Conservation (phyloP, 495 filamentous ascomycete species). For the Talaromyces liani region DNA sequence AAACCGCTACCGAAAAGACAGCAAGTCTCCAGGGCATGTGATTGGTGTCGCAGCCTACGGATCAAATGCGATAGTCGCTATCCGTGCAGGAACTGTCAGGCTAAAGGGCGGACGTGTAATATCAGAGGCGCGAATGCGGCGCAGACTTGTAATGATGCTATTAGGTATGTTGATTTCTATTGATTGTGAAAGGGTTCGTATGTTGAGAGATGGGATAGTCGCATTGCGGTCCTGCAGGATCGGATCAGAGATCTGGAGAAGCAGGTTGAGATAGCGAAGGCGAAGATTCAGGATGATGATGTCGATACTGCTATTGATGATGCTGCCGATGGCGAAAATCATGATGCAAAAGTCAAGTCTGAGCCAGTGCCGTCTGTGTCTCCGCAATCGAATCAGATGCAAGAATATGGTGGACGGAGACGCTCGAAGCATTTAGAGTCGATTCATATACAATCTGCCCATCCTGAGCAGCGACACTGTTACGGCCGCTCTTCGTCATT, state of each 20-base stretch:
- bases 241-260: conserved; percentile 7
- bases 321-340: background rate
- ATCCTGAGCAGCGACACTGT: conserved; percentile 7
- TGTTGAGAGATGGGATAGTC: conserved; percentile 14
- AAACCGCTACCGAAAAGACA: conserved; percentile 12
- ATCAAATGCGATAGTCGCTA: conserved; percentile 37
- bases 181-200: background rate
- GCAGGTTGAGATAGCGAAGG: conserved; percentile 3
- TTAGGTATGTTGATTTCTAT: background rate
- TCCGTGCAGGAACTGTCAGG: conserved; percentile 38
- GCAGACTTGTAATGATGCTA: conserved; percentile 9
- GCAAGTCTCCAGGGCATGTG: conserved; percentile 40
- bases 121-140: conserved; percentile 18
- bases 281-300: conserved; percentile 1
- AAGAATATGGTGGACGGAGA: background rate
- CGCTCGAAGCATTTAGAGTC: conserved; percentile 15
- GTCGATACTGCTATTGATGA: background rate
- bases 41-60: conserved; percentile 36
- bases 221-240: conserved; percentile 28
- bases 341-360: background rate
- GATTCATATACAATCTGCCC: conserved; percentile 8
- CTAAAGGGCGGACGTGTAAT: conserved; percentile 26
- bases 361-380: background rate
- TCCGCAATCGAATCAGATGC: background rate
- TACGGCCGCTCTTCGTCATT: conserved; percentile 25